Base-by-base conservation (phyloP, 2,329 filamentous ascomycete species). In the Magnaporthales sp. region DNA sequence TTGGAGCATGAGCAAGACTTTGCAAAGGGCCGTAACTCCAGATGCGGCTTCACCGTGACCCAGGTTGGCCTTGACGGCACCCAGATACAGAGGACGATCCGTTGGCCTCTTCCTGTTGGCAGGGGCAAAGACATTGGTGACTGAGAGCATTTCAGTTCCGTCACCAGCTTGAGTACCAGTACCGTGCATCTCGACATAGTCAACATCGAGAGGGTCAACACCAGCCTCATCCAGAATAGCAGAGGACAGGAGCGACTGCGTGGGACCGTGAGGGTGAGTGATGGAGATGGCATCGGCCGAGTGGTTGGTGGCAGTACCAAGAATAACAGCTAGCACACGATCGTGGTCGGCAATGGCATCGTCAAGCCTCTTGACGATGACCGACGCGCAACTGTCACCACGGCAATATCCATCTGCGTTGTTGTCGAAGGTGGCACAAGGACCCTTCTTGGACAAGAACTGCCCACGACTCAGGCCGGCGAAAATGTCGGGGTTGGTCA, bases 151-250 rank as follows among this genome's bases (percentile, higher is more conserved):
- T 75, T 97, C 93, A 4, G 87, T 90, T 8, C 87, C 88, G 73
- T 96, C 92, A 68, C 91, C 92, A 32, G 90, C 91, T 75, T 95
- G 91, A 0, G 91, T 96, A 32, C 92, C 92, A 2, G 92, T 96
- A 15, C 91, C 92, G 75, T 96, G 92, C 88, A 95, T 92, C 77
- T 96, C 92, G 9, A 96, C 88, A 73, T 94, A 96, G 76, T 88
- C 88, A 63, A 96, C 84, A 69, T 93, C 90, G 64, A 87, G 83
- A 1, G 91, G 89, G 72, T 93, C 88, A 26, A 95, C 84, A 67
- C 89, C 89, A 58, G 91, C 89, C 60, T 91, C 85, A 63, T 89
- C 84, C 1, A 95, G 81, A 30, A 95, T 87, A 54, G 86, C 82
- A 67, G 85, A 84, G 72, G 90, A 94, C 11, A 95, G 79, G 63